These are phyloP conservation scores for Ensete glaucum DNA, from an alignment of 176 grass and related monocot genomes.

Conservation along the genomic window DNA sequence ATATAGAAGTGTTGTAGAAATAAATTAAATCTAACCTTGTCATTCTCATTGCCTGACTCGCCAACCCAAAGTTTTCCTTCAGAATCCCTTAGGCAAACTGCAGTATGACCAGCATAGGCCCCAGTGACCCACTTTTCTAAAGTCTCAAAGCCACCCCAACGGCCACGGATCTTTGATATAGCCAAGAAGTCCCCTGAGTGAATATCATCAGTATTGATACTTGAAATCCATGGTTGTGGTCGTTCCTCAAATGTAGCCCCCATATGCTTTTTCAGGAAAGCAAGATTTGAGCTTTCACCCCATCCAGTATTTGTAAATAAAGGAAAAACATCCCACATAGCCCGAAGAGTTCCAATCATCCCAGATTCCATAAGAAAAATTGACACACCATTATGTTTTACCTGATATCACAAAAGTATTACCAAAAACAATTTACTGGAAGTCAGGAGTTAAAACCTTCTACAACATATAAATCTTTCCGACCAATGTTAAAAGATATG, in stretches of 20 bases:
- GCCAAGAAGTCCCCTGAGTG: constrained; percentile 88
- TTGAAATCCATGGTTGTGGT: constrained; percentile 80
- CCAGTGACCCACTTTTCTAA: constrained; percentile 98
- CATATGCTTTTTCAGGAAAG: constrained; percentile 94
- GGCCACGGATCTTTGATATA: constrained; percentile 89
- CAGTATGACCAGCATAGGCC: constrained; percentile 83
- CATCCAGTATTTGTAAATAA: constrained; percentile 79
- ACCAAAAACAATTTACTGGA: constrained; percentile 6
- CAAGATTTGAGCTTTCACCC: constrained; percentile 81
- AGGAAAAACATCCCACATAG: constrained; percentile 90
- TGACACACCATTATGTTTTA: constrained; percentile 84
- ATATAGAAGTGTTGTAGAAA: neutral
- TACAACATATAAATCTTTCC: constrained; percentile 1
- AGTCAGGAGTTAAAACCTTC: constrained; percentile 13
- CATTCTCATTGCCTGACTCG: constrained; percentile 97
- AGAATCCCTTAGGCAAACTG: constrained; percentile 79
- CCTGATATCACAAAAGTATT: constrained; percentile 40
- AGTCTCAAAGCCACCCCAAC: constrained; percentile 94
- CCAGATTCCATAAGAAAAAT: constrained; percentile 98
- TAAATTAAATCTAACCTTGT: constrained; percentile 31
- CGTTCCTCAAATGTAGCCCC: constrained; percentile 79
- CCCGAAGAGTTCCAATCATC: constrained; percentile 88
- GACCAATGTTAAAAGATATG: constrained; percentile 5
- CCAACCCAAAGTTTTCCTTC: constrained; percentile 91
- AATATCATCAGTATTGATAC: constrained; percentile 70